Evolutionary conservation across 257 asterid species (phyloP).

Genomic region (Verbascum thapsus): DNA sequence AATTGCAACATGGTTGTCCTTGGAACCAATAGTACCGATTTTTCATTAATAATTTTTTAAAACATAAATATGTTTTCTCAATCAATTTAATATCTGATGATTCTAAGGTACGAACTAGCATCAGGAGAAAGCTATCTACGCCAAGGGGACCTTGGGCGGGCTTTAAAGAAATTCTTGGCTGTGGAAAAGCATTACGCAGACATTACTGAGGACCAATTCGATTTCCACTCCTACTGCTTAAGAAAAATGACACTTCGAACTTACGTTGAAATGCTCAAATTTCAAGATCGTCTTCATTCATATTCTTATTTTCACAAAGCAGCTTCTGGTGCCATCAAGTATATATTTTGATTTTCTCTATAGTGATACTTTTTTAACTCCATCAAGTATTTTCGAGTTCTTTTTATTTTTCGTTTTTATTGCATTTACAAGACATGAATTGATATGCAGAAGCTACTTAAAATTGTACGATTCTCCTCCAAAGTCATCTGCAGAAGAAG

Average conservation of each 20-base stretch:
- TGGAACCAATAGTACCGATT: no score
- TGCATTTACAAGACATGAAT: conserved; percentile 22
- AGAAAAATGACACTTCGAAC: conserved; percentile 97
- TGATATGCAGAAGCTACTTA: conserved; percentile 80
- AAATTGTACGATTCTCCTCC: conserved; percentile 86
- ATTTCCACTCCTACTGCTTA: conserved; percentile 95
- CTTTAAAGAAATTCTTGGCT: conserved; percentile 95
- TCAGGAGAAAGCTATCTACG: conserved; percentile 97
- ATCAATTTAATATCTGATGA: conserved; percentile 23
- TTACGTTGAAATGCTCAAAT: conserved; percentile 88
- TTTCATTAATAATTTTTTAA: no score
- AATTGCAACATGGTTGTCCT: no score
- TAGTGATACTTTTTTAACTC: neutral
- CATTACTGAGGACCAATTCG: conserved; percentile 95
- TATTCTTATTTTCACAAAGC: conserved; percentile 91
- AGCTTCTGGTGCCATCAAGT: conserved; percentile 89
- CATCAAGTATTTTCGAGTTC: neutral
- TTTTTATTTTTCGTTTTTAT: conserved; percentile 13
- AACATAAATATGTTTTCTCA: conserved; percentile 22
- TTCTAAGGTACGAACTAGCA: conserved; percentile 85
- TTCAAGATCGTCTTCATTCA: conserved; percentile 92
- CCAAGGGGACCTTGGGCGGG: conserved; percentile 93
- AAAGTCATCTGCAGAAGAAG: conserved; percentile 83
- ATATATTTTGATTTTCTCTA: conserved; percentile 28
- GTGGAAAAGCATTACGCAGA: conserved; percentile 98